Conservation (phyloP, 352 stramenopile species). For the Pythium sp. region DNA sequence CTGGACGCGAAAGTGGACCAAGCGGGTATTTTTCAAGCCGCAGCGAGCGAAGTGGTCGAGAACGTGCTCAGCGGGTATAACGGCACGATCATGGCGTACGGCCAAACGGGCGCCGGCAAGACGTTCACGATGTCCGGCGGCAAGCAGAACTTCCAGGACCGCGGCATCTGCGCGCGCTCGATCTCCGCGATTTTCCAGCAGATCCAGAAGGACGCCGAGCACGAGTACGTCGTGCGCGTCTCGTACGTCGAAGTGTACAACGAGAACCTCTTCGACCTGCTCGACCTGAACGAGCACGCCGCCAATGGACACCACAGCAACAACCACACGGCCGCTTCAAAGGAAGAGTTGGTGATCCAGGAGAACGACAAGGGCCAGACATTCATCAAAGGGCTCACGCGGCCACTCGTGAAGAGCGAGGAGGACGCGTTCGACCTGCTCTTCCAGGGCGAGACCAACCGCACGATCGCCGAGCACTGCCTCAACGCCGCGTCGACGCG, state of each 20-base stretch:
- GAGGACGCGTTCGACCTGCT: conserved; percentile 77
- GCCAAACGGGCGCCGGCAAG: conserved; percentile 72
- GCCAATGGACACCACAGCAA: conserved; percentile 16
- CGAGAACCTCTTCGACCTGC: conserved; percentile 83
- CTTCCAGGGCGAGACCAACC: conserved; percentile 76
- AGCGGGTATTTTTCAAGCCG: conserved; percentile 44
- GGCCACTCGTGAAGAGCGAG: conserved; percentile 52
- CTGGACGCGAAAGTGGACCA: conserved; percentile 41
- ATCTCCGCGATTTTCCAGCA: conserved; percentile 57
- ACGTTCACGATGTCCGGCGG: conserved; percentile 73
- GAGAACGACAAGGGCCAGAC: conserved; percentile 67
- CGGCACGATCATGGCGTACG: conserved; percentile 73
- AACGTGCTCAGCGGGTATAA: conserved; percentile 70
- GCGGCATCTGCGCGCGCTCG: conserved; percentile 55
- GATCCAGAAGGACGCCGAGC: conserved; percentile 41
- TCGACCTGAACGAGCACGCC: conserved; percentile 31
- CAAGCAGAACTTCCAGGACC: conserved; percentile 53
- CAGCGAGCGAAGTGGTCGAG: conserved; percentile 51
- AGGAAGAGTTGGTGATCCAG: conserved; percentile 49
- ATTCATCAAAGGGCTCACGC: conserved; percentile 59
- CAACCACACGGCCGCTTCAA: conserved; percentile 8
- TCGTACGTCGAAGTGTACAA: conserved; percentile 92
- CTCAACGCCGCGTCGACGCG: conserved; percentile 74
- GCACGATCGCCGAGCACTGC: conserved; percentile 75
- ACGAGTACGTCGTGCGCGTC: conserved; percentile 55